phyloP scores from a whole-genome alignment of 805 yeast species.

The Lachancea dasiensis region DNA sequence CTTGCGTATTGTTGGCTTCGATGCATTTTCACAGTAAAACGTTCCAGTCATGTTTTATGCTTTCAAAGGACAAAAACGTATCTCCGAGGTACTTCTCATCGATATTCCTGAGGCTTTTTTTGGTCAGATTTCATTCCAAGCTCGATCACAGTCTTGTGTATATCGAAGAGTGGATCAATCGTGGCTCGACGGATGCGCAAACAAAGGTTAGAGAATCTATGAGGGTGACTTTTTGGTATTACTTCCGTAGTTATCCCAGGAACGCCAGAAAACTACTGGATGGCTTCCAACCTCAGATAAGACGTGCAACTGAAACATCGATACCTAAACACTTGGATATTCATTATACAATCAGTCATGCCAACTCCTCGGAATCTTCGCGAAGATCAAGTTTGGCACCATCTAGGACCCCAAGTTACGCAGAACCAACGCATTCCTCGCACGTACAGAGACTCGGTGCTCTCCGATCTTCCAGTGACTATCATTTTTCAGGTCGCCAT shows the following conservation, averaged over 20 bases:
- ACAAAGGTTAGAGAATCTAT: constrained; percentile 73
- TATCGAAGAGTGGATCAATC: constrained; percentile 46
- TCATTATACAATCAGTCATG: constrained; percentile 13
- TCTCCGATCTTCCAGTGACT: constrained; percentile 8
- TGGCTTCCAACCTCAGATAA: constrained; percentile 26
- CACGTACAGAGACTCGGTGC: constrained; percentile 5
- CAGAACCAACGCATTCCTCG: constrained; percentile 27
- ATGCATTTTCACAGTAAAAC: constrained; percentile 49
- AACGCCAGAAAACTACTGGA: constrained; percentile 39
- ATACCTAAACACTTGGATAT: constrained; percentile 38
- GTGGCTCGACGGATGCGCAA: constrained; percentile 72
- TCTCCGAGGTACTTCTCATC: constrained; percentile 67
- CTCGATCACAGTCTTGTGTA: constrained; percentile 33
- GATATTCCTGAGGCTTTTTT: constrained; percentile 58
- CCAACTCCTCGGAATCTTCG: constrained; percentile 35
- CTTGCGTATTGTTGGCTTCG: constrained; percentile 48
- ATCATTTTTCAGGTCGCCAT: constrained; percentile 10
- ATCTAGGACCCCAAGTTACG: constrained; percentile 27
- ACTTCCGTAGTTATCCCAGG: constrained; percentile 47
- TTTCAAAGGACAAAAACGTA: constrained; percentile 62
- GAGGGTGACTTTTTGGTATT: constrained; percentile 70
- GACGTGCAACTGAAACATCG: constrained; percentile 57
- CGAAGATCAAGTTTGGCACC: constrained; percentile 33
- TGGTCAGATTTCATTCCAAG: constrained; percentile 45
- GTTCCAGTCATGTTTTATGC: constrained; percentile 42